Evolutionary conservation across 306 rosid genomes (phyloP).

Genomic region (Vachellia collinsii): DNA sequence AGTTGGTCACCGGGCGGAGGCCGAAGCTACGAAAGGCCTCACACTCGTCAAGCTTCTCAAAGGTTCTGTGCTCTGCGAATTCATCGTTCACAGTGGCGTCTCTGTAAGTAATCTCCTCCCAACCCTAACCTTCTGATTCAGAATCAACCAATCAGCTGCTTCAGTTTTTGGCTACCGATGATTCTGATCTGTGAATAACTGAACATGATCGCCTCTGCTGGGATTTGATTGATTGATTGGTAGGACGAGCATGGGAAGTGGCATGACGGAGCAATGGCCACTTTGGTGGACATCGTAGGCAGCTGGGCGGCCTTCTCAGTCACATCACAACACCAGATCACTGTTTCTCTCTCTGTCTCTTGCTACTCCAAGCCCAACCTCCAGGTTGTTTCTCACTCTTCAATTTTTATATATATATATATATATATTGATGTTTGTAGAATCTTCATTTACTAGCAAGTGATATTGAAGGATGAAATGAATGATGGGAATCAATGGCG

Average conservation of each 20-base stretch:
- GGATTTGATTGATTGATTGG: too few relatives aligned
- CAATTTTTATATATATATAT: too few relatives aligned
- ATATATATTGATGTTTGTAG: too few relatives aligned
- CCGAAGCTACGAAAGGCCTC: neutral
- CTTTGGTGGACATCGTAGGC: slow-evolving; percentile 42
- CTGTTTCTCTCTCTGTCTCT: slow-evolving; percentile 45
- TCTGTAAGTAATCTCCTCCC: too few relatives aligned
- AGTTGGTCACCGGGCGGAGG: neutral
- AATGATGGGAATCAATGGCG: neutral
- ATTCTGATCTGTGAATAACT: too few relatives aligned
- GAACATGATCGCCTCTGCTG: too few relatives aligned
- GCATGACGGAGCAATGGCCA: slow-evolving; percentile 55
- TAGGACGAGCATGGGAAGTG: slow-evolving; percentile 55
- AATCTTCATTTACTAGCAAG: too few relatives aligned
- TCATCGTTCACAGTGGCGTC: neutral
- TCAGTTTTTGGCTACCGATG: too few relatives aligned
- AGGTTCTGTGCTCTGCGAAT: slow-evolving; percentile 16
- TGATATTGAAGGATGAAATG: neutral
- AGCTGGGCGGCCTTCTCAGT: neutral
- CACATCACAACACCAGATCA: neutral
- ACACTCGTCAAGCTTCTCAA: neutral
- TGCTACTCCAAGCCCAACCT: slow-evolving; percentile 42
- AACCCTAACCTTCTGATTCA: too few relatives aligned
- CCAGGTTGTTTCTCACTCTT: slow-evolving; percentile 14
- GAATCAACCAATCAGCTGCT: too few relatives aligned